These are phyloP conservation scores for Sutorius australiensis DNA, from an alignment of 768 basidiomycete species.

Conservation along the genomic window DNA sequence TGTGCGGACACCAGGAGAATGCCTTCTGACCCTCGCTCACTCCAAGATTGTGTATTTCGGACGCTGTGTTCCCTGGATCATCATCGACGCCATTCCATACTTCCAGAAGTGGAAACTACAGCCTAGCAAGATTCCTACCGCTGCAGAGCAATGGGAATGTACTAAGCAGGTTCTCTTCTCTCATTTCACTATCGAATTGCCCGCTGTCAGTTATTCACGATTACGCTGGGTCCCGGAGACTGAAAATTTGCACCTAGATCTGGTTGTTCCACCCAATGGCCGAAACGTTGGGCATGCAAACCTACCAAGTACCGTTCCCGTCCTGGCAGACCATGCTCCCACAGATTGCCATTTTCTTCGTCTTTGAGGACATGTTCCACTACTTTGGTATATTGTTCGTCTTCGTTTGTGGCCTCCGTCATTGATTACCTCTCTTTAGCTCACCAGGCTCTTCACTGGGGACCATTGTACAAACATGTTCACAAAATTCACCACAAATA, in stretches of 20 bases:
- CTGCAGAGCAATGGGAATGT: constrained; percentile 89
- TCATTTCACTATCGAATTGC: constrained; percentile 94
- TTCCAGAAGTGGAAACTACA: constrained; percentile 95
- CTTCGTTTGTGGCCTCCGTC: background rate
- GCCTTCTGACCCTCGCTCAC: background rate
- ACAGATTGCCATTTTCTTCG: constrained; percentile 85
- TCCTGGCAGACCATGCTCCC: constrained; percentile 60
- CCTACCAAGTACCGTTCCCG: constrained; percentile 92
- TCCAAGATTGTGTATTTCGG: constrained; percentile 92
- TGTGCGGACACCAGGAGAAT: background rate
- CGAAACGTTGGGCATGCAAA: constrained; percentile 82
- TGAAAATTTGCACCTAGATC: constrained; percentile 48
- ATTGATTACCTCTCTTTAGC: constrained; percentile 41
- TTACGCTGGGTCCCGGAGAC: background rate
- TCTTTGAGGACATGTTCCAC: constrained; percentile 96
- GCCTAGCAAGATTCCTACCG: constrained; percentile 74
- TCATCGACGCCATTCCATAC: constrained; percentile 91
- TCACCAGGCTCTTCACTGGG: constrained; percentile 85
- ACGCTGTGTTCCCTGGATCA: constrained; percentile 90
- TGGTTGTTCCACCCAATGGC: constrained; percentile 91
- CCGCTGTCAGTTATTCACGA: constrained; percentile 53
- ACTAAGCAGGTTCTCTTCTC: constrained; percentile 91
- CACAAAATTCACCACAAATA: constrained; percentile 99
- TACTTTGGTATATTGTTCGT: constrained; percentile 54
- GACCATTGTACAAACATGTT: constrained; percentile 82